phyloP scores from a whole-genome alignment of 1,284 basidiomycete genomes.

The Coniferiporia sulphurascens region DNA sequence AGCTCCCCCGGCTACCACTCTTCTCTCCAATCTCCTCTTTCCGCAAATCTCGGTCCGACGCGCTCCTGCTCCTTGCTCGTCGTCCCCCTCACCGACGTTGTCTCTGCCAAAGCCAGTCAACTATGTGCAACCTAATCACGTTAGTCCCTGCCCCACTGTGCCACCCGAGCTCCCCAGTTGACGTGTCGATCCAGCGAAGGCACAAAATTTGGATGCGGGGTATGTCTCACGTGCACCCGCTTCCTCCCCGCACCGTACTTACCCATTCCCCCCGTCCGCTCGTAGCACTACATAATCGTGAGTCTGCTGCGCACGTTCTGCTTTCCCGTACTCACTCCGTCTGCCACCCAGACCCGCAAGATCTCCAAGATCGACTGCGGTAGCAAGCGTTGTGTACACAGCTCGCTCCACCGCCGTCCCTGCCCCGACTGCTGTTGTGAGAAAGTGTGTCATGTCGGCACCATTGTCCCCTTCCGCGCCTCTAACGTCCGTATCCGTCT shows the following conservation, averaged over 20 bases:
- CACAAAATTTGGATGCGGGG: conserved; percentile 68
- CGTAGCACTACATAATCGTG: conserved; percentile 50
- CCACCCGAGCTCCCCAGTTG: conserved; percentile 16
- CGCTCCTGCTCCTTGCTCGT: too few species aligned
- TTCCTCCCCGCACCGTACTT: conserved; percentile 4
- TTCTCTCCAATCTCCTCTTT: too few species aligned
- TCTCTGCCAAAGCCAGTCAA: conserved; percentile 13
- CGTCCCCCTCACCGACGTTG: conserved; percentile 12
- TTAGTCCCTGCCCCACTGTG: conserved; percentile 33
- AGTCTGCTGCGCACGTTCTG: conserved; percentile 23
- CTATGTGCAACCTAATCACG: conserved; percentile 74
- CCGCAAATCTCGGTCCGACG: too few species aligned
- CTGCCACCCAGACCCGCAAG: conserved; percentile 45
- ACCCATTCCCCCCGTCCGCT: conserved; percentile 22
- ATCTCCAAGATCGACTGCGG: conserved; percentile 59
- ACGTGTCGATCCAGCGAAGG: conserved; percentile 53
- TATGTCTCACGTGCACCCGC: conserved; percentile 43
- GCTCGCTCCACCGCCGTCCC: conserved; percentile 43
- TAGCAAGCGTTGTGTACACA: conserved; percentile 54
- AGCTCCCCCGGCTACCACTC: background rate
- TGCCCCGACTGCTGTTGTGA: conserved; percentile 58
- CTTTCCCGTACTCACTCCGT: conserved; percentile 17
- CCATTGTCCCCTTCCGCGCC: conserved; percentile 11
- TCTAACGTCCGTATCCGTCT: conserved; percentile 17
- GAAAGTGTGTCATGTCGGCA: conserved; percentile 27